phyloP scores from a whole-genome alignment of 2,329 filamentous ascomycete species.

The Ophiosphaerella korrae region DNA sequence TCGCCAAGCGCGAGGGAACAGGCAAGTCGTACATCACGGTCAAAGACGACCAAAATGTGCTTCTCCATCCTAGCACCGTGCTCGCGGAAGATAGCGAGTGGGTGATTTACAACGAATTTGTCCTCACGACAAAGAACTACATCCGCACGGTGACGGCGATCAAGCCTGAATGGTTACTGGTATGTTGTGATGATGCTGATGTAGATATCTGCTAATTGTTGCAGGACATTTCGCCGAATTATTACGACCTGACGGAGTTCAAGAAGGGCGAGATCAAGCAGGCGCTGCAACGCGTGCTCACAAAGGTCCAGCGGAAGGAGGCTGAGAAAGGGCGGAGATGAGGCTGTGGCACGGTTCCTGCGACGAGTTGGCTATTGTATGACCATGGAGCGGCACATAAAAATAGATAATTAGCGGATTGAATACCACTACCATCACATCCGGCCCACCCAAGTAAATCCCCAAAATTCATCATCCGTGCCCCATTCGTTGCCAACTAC shows the following conservation, averaged over 20 bases:
- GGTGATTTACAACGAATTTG: conserved; percentile 98
- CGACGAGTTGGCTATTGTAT: background rate
- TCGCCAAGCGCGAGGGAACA: conserved; percentile 87
- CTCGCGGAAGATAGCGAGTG: conserved; percentile 88
- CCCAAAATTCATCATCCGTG: too few species aligned
- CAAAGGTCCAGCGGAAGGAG: conserved; percentile 61
- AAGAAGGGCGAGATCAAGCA: conserved; percentile 84
- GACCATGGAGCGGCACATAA: background rate
- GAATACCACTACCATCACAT: too few species aligned
- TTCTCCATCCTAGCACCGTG: conserved; percentile 92
- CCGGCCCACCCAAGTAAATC: too few species aligned
- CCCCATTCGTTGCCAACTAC: too few species aligned
- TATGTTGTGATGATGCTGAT: conserved; percentile 52
- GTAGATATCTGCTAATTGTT: conserved; percentile 9
- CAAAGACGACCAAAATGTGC: conserved; percentile 93
- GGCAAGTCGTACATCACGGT: conserved; percentile 94
- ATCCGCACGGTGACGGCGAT: conserved; percentile 92
- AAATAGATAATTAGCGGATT: background rate
- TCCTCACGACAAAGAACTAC: conserved; percentile 97
- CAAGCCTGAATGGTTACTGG: conserved; percentile 90
- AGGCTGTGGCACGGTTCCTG: background rate
- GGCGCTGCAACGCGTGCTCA: conserved; percentile 59
- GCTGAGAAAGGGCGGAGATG: conserved; percentile 28
- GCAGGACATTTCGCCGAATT: conserved; percentile 88
- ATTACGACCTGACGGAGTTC: conserved; percentile 86